Evolutionary conservation across 495 filamentous ascomycete genomes (phyloP).

Genomic region (Talaromyces adpressus): DNA sequence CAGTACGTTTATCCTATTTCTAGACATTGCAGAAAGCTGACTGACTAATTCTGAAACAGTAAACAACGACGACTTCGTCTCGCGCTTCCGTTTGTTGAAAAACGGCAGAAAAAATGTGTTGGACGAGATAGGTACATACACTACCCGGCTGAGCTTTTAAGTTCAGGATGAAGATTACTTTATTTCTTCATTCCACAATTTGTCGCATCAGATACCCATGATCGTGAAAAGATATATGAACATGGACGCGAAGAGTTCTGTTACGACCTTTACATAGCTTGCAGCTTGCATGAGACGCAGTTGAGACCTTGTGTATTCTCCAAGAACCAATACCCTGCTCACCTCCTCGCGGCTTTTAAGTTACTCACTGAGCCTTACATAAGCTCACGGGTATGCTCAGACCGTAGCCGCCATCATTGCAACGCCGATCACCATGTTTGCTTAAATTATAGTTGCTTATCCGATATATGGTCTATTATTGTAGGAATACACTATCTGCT

Average conservation of each 20-base stretch:
- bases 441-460: too few relatives aligned
- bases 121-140: constrained; percentile 24
- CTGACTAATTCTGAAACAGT: constrained; percentile 43
- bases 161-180: not conserved
- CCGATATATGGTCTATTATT: too few relatives aligned
- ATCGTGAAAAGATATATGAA: too few relatives aligned
- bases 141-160: not conserved
- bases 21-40: constrained; percentile 8
- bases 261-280: too few relatives aligned
- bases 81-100: constrained; percentile 65
- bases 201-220: not conserved
- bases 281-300: not conserved
- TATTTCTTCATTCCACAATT: not conserved
- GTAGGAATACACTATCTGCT: too few relatives aligned
- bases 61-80: constrained; percentile 81
- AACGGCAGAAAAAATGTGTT: constrained; percentile 49
- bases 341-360: too few relatives aligned
- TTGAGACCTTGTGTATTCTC: not conserved
- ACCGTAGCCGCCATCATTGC: too few relatives aligned
- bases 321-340: not conserved
- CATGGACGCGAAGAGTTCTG: too few relatives aligned
- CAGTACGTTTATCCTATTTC: constrained; percentile 44
- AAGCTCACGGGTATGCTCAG: too few relatives aligned
- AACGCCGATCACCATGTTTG: too few relatives aligned
- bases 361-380: too few relatives aligned